Evolutionary conservation across 495 filamentous ascomycete genomes (phyloP), one percentile per base, ranked within the genome.

Genomic region (Recurvomyces mirabilis): DNA sequence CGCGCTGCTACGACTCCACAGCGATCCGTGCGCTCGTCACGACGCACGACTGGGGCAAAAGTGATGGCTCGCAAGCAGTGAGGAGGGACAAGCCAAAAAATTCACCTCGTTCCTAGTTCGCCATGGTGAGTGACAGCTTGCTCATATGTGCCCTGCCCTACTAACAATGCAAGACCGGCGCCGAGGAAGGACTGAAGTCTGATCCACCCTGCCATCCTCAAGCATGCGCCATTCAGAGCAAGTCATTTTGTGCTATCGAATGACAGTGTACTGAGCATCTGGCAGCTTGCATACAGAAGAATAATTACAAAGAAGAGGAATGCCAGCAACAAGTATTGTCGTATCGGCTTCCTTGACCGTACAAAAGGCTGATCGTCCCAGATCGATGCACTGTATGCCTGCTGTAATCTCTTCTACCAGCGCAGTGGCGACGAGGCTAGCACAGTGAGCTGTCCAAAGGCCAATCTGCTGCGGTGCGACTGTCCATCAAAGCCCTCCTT

Each of bases 351-450:
- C 32, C n/a, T 1, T 11, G 19, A 23, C 10, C n/a, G 20, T 12
- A 21, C 5, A 6, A 32, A n/a, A 1, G 32, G 38, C 18, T 48
- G 24, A 40, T 22, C 15, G 21, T 24, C 1, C 21, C 23, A 91
- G 54, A 74, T 99, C 36, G 82, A 94, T 59, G 83, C 86, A n/a
- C 66, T 99, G 18, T 99, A 96, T 60, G 81, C 91, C 57, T 99
- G 91, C 60, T 99, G 91, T 64, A 79, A 87, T 51, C 68, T 72
- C 23, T 93, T 99, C 63, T 96, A 99, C 65, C 63, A 79, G 58
- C 70, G 73, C 40, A 72, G 81, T 39, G 89, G 93, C 5, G 83
- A 94, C 32, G 65, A 75, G 14, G 86, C 85, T 11, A 74, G 72
- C 23, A 81, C 78, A 1, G 75, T 75, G 10, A 89, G 85, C 66